Evolutionary conservation across 2,329 filamentous ascomycete species (phyloP).

Genomic region (Cytospora paraplurivora): DNA sequence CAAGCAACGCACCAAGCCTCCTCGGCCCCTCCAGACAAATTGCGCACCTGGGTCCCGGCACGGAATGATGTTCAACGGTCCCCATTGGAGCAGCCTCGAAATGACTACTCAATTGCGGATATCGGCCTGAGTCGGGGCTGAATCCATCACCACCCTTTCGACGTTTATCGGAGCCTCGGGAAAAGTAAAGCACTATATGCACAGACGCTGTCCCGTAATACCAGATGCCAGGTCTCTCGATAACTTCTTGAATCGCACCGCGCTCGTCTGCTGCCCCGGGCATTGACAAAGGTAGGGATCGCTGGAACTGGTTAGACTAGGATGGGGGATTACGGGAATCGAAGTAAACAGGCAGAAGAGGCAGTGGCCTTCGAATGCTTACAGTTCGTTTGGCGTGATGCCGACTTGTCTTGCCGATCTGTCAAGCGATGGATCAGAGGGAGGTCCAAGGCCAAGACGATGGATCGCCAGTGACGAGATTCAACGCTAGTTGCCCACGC

Average conservation of each 20-base stretch:
- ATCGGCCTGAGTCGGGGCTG: constrained; percentile 1
- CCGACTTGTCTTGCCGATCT: constrained; percentile 1
- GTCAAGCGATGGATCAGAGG: constrained; percentile 11
- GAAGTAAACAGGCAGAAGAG: not conserved
- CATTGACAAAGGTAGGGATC: not conserved
- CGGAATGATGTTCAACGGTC: not conserved
- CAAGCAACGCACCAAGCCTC: not conserved
- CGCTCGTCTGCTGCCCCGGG: not conserved
- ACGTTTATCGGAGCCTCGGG: not conserved
- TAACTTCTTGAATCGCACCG: not conserved
- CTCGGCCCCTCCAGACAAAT: not conserved
- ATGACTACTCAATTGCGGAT: constrained; percentile 1
- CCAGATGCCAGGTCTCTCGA: no score
- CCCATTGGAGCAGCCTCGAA: not conserved
- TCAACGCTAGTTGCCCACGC: not conserved
- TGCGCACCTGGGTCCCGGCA: not conserved
- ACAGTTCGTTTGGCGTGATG: not conserved
- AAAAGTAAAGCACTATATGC: not conserved
- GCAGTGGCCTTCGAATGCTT: not conserved
- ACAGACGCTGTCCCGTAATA: not conserved
- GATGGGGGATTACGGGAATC: no score
- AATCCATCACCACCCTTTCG: not conserved
- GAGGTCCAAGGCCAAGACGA: not conserved
- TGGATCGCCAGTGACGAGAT: not conserved
- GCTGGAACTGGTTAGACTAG: not conserved